Evolutionary conservation across 768 basidiomycete species (phyloP), one percentile per base, ranked within the genome.

Genomic region (Wakefieldia striispora): DNA sequence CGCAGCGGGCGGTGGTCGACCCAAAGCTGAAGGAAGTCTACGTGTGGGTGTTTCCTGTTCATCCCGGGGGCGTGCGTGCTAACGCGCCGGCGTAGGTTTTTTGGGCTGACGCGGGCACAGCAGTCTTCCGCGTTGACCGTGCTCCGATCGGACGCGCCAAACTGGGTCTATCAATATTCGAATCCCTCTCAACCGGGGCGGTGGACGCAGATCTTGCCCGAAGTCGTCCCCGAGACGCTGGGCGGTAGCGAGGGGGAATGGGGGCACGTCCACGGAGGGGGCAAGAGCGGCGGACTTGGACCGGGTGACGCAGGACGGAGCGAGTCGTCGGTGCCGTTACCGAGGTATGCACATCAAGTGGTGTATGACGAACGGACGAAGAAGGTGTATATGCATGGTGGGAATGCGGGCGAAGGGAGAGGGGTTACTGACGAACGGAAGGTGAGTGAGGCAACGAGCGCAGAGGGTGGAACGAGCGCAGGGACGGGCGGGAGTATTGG

Each of bases 301-400:
- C 29, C 11, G 17, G 38, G 26, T 10, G 48, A 41, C 39, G 45
- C 16, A n/a, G 41, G 38, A 40, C 39, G 37, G 47, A 6, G 45
- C 35, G 73, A 74, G 16, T 23, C 21, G 7, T 14, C 1, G 10
- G 72, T 72, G 35, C 88, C 89, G 0, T 53, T 71, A 4, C 78
- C 88, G 7, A 73, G 89, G 44, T 91, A 85, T 59, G 89, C 88
- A 3, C 86, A 90, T 59, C 87, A 90, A 63, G 80, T 89, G 12
- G 85, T 85, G 36, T 91, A 89, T 52, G 83, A 88, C 56, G 69
- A 79, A 1, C 68, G 64, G 23, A 75, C 78, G 38, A 78, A 74
- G 54, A 76, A 69, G 31, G 71, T 82, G 3, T 90, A 79, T 59
- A 69, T 91, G 70, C 88, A 91, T 58, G 90, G 90, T 3, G 89